These are phyloP conservation scores for Arachnomyces sp. DNA, from an alignment of 2,329 filamentous ascomycete species.

Conservation along the genomic window DNA sequence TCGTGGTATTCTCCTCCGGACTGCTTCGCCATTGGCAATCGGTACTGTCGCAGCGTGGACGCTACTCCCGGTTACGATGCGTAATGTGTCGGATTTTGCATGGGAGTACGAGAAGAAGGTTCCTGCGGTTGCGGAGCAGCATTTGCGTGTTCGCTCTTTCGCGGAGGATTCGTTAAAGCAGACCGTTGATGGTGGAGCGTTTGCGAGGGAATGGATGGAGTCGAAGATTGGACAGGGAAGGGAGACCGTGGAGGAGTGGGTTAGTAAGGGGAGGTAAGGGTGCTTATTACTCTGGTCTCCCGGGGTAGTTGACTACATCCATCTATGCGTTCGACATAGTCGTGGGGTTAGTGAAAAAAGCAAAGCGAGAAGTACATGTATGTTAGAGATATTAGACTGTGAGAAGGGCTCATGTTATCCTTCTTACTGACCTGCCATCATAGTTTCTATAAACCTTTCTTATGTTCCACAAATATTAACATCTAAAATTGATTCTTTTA, in stretches of 20 bases:
- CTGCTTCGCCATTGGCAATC: constrained; percentile 66
- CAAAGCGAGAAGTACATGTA: too few species aligned
- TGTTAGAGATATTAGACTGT: too few species aligned
- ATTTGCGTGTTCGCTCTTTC: constrained; percentile 63
- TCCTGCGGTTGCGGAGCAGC: constrained; percentile 73
- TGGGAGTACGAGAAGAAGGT: constrained; percentile 93
- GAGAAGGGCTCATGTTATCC: too few species aligned
- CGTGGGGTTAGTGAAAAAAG: too few species aligned
- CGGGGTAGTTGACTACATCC: too few species aligned
- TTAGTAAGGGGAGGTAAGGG: constrained; percentile 74
- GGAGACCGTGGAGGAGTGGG: constrained; percentile 77
- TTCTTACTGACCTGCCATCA: too few species aligned
- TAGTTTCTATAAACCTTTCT: too few species aligned
- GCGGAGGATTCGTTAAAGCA: constrained; percentile 64
- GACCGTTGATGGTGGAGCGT: constrained; percentile 64
- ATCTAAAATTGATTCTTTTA: too few species aligned
- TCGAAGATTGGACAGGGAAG: constrained; percentile 70
- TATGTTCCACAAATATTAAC: too few species aligned
- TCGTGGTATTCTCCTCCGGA: constrained; percentile 74
- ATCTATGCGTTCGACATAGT: too few species aligned
- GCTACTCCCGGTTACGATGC: constrained; percentile 80
- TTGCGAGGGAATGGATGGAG: constrained; percentile 66
- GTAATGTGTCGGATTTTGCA: constrained; percentile 74
- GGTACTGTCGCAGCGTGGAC: constrained; percentile 77
- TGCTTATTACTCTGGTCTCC: too few species aligned